These are phyloP conservation scores for Calonectria hongkongensis DNA, from an alignment of 2,329 filamentous ascomycete species.

Conservation along the genomic window DNA sequence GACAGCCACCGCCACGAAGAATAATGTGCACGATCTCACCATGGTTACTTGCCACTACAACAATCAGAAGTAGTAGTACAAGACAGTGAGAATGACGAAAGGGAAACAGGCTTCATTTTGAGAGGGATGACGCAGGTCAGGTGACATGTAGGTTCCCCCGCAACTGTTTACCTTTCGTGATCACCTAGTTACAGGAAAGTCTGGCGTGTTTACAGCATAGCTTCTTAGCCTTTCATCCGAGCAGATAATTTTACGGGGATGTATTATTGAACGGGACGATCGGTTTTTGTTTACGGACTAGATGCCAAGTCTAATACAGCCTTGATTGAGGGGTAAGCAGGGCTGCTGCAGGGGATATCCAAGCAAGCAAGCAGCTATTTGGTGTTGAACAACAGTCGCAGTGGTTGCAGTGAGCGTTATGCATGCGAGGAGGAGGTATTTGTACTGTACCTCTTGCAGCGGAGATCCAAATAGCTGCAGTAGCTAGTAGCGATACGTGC, in stretches of 20 bases:
- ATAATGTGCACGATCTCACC: background rate
- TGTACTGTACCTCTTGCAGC: too few species aligned
- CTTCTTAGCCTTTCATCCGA: background rate
- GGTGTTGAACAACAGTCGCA: too few species aligned
- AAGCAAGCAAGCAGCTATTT: too few species aligned
- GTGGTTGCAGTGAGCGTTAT: too few species aligned
- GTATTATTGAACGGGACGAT: background rate
- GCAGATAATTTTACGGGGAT: background rate
- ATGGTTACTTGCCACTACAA: background rate
- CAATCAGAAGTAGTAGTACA: background rate
- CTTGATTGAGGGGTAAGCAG: too few species aligned
- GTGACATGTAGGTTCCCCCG: background rate
- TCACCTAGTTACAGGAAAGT: background rate
- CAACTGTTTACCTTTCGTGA: background rate
- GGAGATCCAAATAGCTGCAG: too few species aligned
- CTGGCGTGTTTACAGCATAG: background rate
- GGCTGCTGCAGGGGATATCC: too few species aligned
- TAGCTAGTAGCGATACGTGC: too few species aligned
- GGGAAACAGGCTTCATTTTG: background rate
- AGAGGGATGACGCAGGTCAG: background rate
- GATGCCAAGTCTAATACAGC: too few species aligned
- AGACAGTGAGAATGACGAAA: background rate
- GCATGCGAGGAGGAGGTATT: too few species aligned
- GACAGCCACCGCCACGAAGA: background rate
- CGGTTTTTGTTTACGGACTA: too few species aligned